A percentile compares a stretch with the other conserved stretches of the same genome.
These are phyloP conservation scores for Rhododendron simsii DNA, from an alignment of 148 eudicot genomes.

Conservation along the genomic window DNA sequence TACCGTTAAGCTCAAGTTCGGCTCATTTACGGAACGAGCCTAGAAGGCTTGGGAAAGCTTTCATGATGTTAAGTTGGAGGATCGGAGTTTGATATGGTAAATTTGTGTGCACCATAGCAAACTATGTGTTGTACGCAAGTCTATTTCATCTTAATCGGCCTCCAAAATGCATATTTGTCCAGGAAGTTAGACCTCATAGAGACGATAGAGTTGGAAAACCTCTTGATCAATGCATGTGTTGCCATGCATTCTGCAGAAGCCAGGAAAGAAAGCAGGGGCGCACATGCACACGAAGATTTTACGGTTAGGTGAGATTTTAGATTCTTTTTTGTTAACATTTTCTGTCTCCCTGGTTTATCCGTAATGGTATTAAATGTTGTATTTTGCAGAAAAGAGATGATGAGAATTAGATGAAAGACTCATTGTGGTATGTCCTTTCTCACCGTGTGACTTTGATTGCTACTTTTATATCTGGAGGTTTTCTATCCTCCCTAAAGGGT, in stretches of 20 bases:
- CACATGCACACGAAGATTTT: slow-evolving; percentile 92
- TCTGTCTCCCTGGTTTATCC: neutral
- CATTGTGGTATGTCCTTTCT: slow-evolving; percentile 56
- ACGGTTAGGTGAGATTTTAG: slow-evolving; percentile 42
- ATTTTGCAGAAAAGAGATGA: slow-evolving; percentile 82
- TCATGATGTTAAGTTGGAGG: slow-evolving; percentile 83
- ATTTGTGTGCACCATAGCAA: neutral
- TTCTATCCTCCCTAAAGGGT: neutral
- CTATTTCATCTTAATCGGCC: neutral
- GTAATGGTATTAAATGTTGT: slow-evolving; percentile 15
- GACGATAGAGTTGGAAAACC: slow-evolving; percentile 89
- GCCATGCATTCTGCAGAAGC: slow-evolving; percentile 99
- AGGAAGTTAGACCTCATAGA: slow-evolving; percentile 99
- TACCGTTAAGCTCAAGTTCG: no score
- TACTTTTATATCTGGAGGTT: neutral
- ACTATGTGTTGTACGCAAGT: neutral
- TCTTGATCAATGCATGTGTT: slow-evolving; percentile 88
- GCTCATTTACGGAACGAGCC: no score
- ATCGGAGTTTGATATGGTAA: slow-evolving; percentile 91
- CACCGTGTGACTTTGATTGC: neutral
- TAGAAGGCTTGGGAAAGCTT: slow-evolving; percentile 76
- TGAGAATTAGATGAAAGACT: slow-evolving; percentile 88
- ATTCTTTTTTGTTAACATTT: neutral
- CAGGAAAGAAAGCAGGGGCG: slow-evolving; percentile 97
- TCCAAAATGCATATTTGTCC: slow-evolving; percentile 6